These are phyloP conservation scores for Colletotrichum plurivorum DNA, from an alignment of 2,329 filamentous ascomycete species.

Conservation along the genomic window DNA sequence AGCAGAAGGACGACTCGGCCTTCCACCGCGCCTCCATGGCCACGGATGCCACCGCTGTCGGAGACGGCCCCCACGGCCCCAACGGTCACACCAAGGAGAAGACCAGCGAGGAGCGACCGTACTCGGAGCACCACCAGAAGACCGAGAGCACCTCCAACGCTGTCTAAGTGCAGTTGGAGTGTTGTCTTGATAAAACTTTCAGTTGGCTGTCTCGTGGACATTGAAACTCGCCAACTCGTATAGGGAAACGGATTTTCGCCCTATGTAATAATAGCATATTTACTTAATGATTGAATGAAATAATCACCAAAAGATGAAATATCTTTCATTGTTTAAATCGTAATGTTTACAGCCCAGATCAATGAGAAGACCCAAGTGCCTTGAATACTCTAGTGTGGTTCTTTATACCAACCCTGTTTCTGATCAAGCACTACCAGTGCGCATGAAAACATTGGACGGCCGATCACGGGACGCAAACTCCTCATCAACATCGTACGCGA, in stretches of 20 bases:
- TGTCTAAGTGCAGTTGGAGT: not conserved
- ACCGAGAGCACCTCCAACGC: conserved; percentile 11
- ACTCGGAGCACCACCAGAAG: conserved; percentile 30
- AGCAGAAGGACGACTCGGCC: conserved; percentile 49
- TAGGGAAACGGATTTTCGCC: not conserved
- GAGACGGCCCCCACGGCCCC: not conserved
- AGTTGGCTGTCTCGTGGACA: not conserved
- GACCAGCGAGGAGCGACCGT: conserved; percentile 24
- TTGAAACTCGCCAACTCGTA: too few relatives aligned
- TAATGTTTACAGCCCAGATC: too few relatives aligned
- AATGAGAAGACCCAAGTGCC: too few relatives aligned
- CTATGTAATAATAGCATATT: not conserved
- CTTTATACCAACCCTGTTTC: too few relatives aligned
- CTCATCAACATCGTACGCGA: conserved; percentile 61
- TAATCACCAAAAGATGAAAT: not conserved
- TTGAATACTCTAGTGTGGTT: too few relatives aligned
- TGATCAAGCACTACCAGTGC: conserved; percentile 48
- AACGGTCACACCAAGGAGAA: conserved; percentile 19
- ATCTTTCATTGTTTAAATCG: too few relatives aligned
- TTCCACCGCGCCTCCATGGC: conserved; percentile 21
- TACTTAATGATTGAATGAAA: not conserved
- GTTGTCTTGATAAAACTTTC: not conserved
- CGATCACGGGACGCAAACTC: conserved; percentile 53
- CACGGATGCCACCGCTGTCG: conserved; percentile 20
- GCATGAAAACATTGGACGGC: conserved; percentile 64